Percentiles rank a stretch among this genome's conserved stretches.
These are phyloP conservation scores for Mycena venus DNA, from an alignment of 768 basidiomycete genomes.

Conservation along the genomic window DNA sequence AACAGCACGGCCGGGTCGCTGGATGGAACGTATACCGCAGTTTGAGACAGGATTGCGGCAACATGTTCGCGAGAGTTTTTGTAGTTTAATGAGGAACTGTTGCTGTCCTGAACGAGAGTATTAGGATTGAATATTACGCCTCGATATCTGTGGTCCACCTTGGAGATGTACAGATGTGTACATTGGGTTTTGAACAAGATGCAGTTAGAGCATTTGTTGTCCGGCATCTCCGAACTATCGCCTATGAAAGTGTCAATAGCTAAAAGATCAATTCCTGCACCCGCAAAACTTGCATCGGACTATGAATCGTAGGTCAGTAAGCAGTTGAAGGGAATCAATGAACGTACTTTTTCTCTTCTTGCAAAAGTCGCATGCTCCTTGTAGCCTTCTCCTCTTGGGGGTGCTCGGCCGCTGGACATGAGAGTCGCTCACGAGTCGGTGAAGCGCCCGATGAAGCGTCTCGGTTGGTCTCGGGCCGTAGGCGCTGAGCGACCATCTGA, in stretches of 20 bases:
- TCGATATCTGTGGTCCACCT: too few species aligned
- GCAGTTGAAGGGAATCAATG: not conserved
- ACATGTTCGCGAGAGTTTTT: slow-evolving; percentile 24
- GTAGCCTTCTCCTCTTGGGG: slow-evolving; percentile 17
- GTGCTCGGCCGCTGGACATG: not conserved
- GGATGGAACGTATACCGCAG: slow-evolving; percentile 21
- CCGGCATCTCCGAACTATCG: slow-evolving; percentile 71
- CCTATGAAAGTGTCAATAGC: slow-evolving; percentile 40
- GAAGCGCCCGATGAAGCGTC: too few species aligned
- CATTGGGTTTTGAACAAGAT: slow-evolving; percentile 61
- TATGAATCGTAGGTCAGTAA: slow-evolving; percentile 26
- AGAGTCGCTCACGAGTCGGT: too few species aligned
- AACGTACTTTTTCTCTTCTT: slow-evolving; percentile 21
- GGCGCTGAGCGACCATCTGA: too few species aligned
- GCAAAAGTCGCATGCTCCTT: slow-evolving; percentile 25
- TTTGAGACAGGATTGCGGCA: slow-evolving; percentile 18
- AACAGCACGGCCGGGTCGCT: slow-evolving; percentile 12
- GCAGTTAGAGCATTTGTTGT: slow-evolving; percentile 71
- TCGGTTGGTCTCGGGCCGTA: too few species aligned
- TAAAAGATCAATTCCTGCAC: not conserved
- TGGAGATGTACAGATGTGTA: slow-evolving; percentile 65
- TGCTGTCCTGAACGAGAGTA: not conserved
- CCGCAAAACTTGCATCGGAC: slow-evolving; percentile 45
- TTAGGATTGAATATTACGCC: too few species aligned
- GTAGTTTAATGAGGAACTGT: slow-evolving; percentile 1